These are phyloP conservation scores for Monilinia fructicola DNA, from an alignment of 2,329 filamentous ascomycete species.

Conservation along the genomic window DNA sequence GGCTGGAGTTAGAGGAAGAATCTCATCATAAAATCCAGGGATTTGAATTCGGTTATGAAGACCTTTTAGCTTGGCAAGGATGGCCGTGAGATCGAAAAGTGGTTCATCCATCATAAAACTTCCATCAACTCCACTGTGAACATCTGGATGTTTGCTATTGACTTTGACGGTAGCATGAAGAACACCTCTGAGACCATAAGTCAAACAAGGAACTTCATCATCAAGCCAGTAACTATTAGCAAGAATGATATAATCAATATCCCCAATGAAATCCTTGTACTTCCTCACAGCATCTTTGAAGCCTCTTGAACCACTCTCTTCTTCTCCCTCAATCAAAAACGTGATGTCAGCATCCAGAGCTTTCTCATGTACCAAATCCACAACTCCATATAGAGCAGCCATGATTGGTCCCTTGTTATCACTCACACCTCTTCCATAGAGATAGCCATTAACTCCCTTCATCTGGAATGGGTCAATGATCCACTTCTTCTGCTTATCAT, in stretches of 20 bases:
- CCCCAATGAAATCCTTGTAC: constrained; percentile 81
- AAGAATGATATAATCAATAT: constrained; percentile 89
- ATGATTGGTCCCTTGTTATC: constrained; percentile 98
- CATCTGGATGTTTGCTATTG: constrained; percentile 80
- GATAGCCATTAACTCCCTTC: constrained; percentile 83
- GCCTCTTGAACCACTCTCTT: constrained; percentile 89
- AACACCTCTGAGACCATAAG: constrained; percentile 89
- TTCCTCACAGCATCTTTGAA: constrained; percentile 80
- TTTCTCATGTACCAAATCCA: constrained; percentile 83
- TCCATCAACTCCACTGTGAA: constrained; percentile 96
- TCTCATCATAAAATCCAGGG: constrained; percentile 83
- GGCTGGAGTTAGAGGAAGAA: constrained; percentile 70
- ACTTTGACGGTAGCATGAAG: constrained; percentile 90
- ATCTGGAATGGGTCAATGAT: constrained; percentile 84
- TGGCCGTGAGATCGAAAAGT: constrained; percentile 81
- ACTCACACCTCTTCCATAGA: constrained; percentile 93
- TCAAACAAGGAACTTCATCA: constrained; percentile 91
- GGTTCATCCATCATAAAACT: constrained; percentile 88
- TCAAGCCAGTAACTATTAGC: constrained; percentile 99
- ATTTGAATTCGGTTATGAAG: constrained; percentile 78
- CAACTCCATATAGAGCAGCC: constrained; percentile 89
- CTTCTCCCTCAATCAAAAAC: constrained; percentile 94
- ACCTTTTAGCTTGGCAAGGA: constrained; percentile 80
- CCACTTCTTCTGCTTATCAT: constrained; percentile 81
- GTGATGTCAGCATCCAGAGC: constrained; percentile 82